Base-by-base conservation (phyloP, 2,329 filamentous ascomycete species). In the Apiospora aurea region DNA sequence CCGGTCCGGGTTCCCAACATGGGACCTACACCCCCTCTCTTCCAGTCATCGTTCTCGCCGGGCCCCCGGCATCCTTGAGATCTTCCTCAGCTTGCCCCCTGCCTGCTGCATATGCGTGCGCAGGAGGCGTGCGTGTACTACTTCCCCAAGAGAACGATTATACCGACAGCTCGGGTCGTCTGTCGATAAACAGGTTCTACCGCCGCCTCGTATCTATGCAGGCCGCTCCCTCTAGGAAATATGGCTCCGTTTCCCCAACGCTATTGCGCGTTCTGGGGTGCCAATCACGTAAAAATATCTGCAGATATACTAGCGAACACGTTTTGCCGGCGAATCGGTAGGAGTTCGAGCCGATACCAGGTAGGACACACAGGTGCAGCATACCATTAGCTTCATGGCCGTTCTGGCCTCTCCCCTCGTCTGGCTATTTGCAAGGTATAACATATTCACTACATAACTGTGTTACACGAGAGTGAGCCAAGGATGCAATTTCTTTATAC, bases 71-170 rank as follows among this genome's bases (percentile, higher is more conserved):
- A 21, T 64, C 21, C 57, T 64, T 41, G 29, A 41, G 57, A 41
- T 64, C 57, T 64, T 64, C 34, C 34, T n/a, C 57, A 41, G 57
- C 4, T 64, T 64, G 5, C 34, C 57, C 57, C 57, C 57, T 64
- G 57, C 57, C 41, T 64, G 57, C 41, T 64, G 57, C 57, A 64
- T 64, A 64, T 64, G 57, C 57, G 57, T 64, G 57, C 34, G 57
- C 34, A 41, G 53, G 21, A 21, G 26, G 53, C 29, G 29, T 61
- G 53, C 29, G 49, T 38, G 29, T 61, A 29, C 53, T 38, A 64
- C 57, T 38, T 14, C 24, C 34, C 57, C 53, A 21, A 38, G 29
- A 64, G 21, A 10, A 64, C 29, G 57, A 41, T 61, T 64, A 64
- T 64, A 64, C 57, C 57, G 21, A 41, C 57, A 41, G 34, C 57